Percentiles rank a stretch among this genome's conserved stretches.
These are phyloP conservation scores for Scutellaria barbata DNA, from an alignment of 257 asterid species.

Conservation along the genomic window DNA sequence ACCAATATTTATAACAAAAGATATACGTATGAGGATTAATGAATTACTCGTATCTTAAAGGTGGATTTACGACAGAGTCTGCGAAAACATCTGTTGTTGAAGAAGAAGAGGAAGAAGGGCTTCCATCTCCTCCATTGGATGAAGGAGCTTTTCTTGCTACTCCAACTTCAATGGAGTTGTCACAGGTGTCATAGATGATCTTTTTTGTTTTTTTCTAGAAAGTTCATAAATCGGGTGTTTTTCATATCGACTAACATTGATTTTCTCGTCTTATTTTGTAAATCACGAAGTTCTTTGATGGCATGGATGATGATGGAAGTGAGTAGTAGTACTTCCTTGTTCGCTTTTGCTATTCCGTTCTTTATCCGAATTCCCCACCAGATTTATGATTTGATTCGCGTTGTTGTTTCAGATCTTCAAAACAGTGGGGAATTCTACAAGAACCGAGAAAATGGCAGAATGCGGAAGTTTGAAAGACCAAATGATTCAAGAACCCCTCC, in stretches of 20 bases:
- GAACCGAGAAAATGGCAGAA: constrained; percentile 71
- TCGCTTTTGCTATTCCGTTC: constrained; percentile 60
- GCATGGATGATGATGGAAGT: constrained; percentile 96
- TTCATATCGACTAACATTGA: constrained; percentile 42
- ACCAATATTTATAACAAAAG: too few species aligned
- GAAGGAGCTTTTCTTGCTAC: constrained; percentile 66
- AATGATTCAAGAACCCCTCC: constrained; percentile 33
- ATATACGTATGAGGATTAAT: constrained; percentile 21
- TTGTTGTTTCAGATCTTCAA: constrained; percentile 71
- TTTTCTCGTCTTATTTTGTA: constrained; percentile 35
- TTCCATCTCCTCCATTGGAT: constrained; percentile 88
- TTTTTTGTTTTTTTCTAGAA: background rate
- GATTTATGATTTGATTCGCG: constrained; percentile 48
- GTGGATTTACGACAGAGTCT: constrained; percentile 56
- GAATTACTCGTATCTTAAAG: constrained; percentile 12
- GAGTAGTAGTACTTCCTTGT: constrained; percentile 55
- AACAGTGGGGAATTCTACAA: constrained; percentile 76
- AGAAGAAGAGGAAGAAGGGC: constrained; percentile 58
- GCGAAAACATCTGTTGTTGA: constrained; percentile 55
- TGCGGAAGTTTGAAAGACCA: constrained; percentile 42
- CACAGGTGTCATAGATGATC: constrained; percentile 51
- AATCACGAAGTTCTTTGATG: constrained; percentile 71
- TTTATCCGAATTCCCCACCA: constrained; percentile 61
- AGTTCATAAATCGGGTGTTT: constrained; percentile 36
- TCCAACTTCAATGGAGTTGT: constrained; percentile 63